Conservation (phyloP, 2,329 filamentous ascomycete genomes). For the Pseudopyrenochaeta lycopersici region DNA sequence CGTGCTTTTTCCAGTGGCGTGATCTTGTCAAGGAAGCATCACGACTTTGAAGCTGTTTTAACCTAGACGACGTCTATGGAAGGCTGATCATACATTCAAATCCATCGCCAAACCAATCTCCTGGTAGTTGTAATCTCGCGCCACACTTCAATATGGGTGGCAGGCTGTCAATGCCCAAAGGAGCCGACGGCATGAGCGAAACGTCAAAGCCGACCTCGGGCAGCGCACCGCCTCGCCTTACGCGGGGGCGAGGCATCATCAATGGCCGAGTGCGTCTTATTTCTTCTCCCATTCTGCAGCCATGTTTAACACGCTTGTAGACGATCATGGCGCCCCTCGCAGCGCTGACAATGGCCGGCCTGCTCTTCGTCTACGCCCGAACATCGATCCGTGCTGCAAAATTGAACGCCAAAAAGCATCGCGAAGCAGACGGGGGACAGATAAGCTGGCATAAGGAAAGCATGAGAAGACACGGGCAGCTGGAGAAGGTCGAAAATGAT, state of each 20-base stretch:
- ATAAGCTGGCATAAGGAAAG: conserved; percentile 65
- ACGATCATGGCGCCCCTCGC: conserved; percentile 68
- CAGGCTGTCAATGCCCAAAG: conserved; percentile 56
- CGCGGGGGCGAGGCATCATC: conserved; percentile 42
- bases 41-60: not conserved
- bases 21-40: not conserved
- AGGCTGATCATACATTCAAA: too few species aligned
- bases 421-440: conserved; percentile 66
- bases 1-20: not conserved
- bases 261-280: conserved; percentile 43
- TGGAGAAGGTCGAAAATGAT: conserved; percentile 55
- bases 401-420: conserved; percentile 67
- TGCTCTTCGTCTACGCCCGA: conserved; percentile 69
- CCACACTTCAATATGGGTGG: conserved; percentile 52
- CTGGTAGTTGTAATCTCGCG: not conserved
- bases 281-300: not conserved
- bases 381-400: conserved; percentile 73
- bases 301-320: conserved; percentile 38
- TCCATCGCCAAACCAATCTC: not conserved
- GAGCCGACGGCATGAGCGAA: conserved; percentile 55
- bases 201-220: conserved; percentile 47
- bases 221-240: conserved; percentile 39
- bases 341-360: conserved; percentile 68
- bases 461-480: conserved; percentile 61
- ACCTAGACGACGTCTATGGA: not conserved